Conservation (phyloP, 2,329 filamentous ascomycete species). For the Pseudogymnoascus sp. region DNA sequence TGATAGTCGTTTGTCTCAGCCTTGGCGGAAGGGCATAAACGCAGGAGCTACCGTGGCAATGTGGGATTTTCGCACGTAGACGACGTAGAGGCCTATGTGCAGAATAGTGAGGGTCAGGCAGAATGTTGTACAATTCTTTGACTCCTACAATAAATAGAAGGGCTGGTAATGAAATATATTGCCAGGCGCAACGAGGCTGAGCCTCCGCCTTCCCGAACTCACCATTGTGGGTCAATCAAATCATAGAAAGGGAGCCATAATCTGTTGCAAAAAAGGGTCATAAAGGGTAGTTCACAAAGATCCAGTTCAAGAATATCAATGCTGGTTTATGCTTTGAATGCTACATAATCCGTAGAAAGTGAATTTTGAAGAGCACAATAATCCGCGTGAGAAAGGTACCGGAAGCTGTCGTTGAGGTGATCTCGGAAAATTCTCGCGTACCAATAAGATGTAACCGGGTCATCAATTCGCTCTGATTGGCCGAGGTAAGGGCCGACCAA, state of each 20-base stretch:
- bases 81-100: not conserved
- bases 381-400: not conserved
- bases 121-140: not conserved
- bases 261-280: not conserved
- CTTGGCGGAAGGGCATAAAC: not conserved
- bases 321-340: not conserved
- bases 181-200: conserved; percentile 10
- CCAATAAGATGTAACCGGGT: conserved; percentile 9
- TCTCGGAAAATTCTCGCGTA: conserved; percentile 3
- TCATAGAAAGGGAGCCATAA: not conserved
- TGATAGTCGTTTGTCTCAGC: not conserved
- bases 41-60: not conserved
- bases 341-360: conserved; percentile 6
- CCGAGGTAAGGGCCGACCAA: conserved; percentile 7
- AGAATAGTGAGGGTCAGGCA: not conserved
- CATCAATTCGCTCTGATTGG: conserved; percentile 9
- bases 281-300: not conserved
- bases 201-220: not conserved
- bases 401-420: conserved; percentile 3
- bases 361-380: not conserved
- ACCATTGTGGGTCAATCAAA: not conserved
- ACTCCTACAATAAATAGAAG: not conserved
- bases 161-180: conserved; percentile 7
- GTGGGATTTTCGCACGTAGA: not conserved
- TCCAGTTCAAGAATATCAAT: not conserved